Percentiles rank a stretch among this genome's conserved stretches.
Conservation (phyloP, 805 yeast species). For the Zygosaccharomyces rouxii region DNA sequence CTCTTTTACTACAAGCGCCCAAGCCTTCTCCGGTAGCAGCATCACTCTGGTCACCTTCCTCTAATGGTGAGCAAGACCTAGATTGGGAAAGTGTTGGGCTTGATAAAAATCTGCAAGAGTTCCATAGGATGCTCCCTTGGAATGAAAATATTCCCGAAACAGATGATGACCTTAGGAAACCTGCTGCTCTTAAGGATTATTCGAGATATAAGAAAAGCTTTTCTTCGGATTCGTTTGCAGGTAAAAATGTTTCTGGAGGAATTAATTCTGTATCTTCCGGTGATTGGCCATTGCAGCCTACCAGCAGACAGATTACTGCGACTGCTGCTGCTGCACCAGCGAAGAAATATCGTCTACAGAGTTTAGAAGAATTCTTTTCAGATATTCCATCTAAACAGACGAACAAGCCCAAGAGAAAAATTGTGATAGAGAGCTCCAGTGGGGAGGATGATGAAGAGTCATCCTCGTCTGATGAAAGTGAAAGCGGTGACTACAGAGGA, state of each 20-base stretch:
- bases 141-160: conserved; percentile 11
- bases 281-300: conserved; percentile 1
- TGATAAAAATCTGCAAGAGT: conserved; percentile 10
- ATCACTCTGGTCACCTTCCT: neutral
- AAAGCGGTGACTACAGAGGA: conserved; percentile 15
- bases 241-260: conserved; percentile 3
- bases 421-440: conserved; percentile 21
- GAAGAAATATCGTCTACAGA: conserved; percentile 57
- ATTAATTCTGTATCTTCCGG: conserved; percentile 12
- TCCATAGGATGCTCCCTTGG: conserved; percentile 21
- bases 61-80: neutral
- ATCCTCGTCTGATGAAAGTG: conserved; percentile 27
- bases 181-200: conserved; percentile 40
- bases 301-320: conserved; percentile 7
- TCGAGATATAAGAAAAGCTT: conserved; percentile 34
- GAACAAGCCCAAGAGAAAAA: conserved; percentile 10
- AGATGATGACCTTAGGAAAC: conserved; percentile 35
- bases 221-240: conserved; percentile 26
- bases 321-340: conserved; percentile 24
- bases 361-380: conserved; percentile 82
- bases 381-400: conserved; percentile 36
- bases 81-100: conserved; percentile 7
- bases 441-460: conserved; percentile 33
- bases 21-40: conserved; percentile 52
- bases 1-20: conserved; percentile 69